Evolutionary conservation across 345 rosid species (phyloP).

Genomic region (Citrus medica): DNA sequence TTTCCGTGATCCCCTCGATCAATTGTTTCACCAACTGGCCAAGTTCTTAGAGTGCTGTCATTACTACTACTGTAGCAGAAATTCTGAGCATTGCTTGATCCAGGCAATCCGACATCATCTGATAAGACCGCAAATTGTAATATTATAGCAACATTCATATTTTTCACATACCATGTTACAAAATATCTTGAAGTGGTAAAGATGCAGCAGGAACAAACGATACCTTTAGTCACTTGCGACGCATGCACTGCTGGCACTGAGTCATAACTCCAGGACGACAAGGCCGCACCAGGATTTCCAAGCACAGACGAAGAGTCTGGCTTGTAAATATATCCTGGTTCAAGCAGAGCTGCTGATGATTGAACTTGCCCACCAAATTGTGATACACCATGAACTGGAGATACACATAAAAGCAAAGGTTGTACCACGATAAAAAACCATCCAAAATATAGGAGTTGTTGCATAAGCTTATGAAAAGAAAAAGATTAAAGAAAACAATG

Average conservation of each 20-base stretch:
- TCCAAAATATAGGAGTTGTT: background rate
- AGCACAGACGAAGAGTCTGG: slow-evolving; percentile 46
- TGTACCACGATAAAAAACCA: slow-evolving; percentile 17
- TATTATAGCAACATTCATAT: background rate
- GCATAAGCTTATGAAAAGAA: background rate
- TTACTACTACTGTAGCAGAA: slow-evolving; percentile 41
- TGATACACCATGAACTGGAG: slow-evolving; percentile 44
- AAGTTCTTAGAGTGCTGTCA: slow-evolving; percentile 42
- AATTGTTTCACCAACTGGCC: slow-evolving; percentile 28
- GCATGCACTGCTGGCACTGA: slow-evolving; percentile 32
- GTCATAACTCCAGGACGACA: slow-evolving; percentile 51
- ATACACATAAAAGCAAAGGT: slow-evolving; percentile 2
- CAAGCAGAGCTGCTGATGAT: slow-evolving; percentile 46
- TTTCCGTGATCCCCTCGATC: slow-evolving; percentile 27
- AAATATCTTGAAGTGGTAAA: background rate
- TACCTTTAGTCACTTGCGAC: slow-evolving; percentile 46
- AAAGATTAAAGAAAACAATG: background rate
- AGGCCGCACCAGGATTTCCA: slow-evolving; percentile 36
- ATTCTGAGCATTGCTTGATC: slow-evolving; percentile 20
- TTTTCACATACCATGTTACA: background rate
- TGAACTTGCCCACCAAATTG: slow-evolving; percentile 42
- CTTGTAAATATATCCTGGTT: slow-evolving; percentile 36
- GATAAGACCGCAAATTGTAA: background rate
- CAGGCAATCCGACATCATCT: slow-evolving; percentile 35
- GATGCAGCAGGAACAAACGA: background rate